Percentiles rank a stretch among this genome's conserved stretches.
Evolutionary conservation across 2,329 filamentous ascomycete genomes (phyloP).

Genomic region (Fusarium equiseti): DNA sequence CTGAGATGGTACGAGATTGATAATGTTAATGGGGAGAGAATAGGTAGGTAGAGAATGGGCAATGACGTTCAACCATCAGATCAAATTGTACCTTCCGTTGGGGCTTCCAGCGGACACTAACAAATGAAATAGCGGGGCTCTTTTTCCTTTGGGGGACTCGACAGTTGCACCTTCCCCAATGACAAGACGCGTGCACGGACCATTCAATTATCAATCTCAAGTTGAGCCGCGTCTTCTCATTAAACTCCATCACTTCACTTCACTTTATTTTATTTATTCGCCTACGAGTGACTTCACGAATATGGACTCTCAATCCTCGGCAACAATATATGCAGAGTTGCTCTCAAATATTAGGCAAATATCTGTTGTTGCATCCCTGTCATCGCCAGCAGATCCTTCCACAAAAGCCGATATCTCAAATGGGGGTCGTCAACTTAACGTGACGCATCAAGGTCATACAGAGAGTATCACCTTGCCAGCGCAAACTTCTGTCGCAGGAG

Average conservation of each 20-base stretch:
- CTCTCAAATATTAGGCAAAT: slow-evolving; percentile 74
- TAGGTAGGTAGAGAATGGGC: slow-evolving; percentile 18
- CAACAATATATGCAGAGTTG: slow-evolving; percentile 72
- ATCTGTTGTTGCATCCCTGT: slow-evolving; percentile 67
- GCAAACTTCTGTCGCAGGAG: slow-evolving; percentile 50
- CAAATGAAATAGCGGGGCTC: slow-evolving; percentile 43
- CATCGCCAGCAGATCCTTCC: slow-evolving; percentile 56
- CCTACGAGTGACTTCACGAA: neutral
- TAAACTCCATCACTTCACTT: neutral
- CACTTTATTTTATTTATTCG: neutral
- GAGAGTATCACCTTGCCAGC: slow-evolving; percentile 59
- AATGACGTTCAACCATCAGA: slow-evolving; percentile 40
- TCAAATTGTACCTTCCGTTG: slow-evolving; percentile 43
- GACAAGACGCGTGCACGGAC: slow-evolving; percentile 38
- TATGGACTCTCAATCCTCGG: slow-evolving; percentile 36
- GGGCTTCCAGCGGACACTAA: slow-evolving; percentile 44
- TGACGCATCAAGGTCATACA: slow-evolving; percentile 60
- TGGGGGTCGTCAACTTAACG: slow-evolving; percentile 59
- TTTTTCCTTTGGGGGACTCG: slow-evolving; percentile 38
- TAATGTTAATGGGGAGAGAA: slow-evolving; percentile 18
- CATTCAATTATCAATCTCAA: slow-evolving; percentile 30
- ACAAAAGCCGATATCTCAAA: slow-evolving; percentile 60
- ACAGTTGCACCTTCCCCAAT: slow-evolving; percentile 9
- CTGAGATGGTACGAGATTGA: slow-evolving; percentile 16
- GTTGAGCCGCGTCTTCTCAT: slow-evolving; percentile 16